Conservation (phyloP, 352 stramenopile genomes). For the Globisporangium yorkense region DNA sequence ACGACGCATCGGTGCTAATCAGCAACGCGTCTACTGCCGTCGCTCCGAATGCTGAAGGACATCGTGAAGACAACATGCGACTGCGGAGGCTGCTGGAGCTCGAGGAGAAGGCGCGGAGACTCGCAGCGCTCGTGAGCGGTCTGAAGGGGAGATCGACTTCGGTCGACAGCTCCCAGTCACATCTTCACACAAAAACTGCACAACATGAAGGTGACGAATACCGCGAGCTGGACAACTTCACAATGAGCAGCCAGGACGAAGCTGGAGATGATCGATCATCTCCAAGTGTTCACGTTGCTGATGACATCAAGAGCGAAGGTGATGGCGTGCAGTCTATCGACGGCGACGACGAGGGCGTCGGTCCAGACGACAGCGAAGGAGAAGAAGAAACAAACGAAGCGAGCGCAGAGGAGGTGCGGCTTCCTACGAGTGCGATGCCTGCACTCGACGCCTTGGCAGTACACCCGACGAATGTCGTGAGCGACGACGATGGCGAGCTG, state of each 20-base stretch:
- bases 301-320: background rate
- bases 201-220: background rate
- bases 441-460: background rate
- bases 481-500: background rate
- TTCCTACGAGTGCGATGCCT: background rate
- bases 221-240: background rate
- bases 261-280: too few species aligned
- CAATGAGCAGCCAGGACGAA: too few species aligned
- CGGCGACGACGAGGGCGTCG: background rate
- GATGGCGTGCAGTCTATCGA: background rate
- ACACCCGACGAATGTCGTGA: background rate
- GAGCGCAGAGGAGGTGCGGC: slow-evolving; percentile 3
- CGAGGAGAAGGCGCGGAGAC: slow-evolving; percentile 7
- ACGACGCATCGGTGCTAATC: slow-evolving; percentile 8
- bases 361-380: background rate
- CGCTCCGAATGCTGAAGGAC: background rate
- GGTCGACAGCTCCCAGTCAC: background rate
- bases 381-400: background rate
- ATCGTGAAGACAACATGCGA: background rate
- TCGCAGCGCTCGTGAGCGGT: slow-evolving; percentile 8
- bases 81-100: slow-evolving; percentile 8
- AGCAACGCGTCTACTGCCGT: background rate
- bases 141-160: slow-evolving; percentile 1
- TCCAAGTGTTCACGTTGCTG: too few species aligned
- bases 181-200: background rate